Evolutionary conservation across 352 stramenopile species (phyloP), one percentile per base, ranked within the genome.

Genomic region (Phytophthora citricola): DNA sequence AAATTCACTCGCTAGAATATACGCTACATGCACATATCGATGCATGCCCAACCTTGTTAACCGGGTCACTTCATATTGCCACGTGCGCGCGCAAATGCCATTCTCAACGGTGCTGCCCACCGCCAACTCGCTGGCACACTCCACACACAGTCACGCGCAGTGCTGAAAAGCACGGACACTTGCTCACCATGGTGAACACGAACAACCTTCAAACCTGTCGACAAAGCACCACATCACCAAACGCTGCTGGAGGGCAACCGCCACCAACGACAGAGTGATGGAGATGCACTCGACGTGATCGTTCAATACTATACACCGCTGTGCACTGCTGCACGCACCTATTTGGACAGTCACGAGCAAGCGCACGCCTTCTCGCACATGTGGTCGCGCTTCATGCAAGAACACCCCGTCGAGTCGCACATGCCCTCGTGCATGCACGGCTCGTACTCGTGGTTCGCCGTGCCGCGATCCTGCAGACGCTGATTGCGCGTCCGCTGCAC

Each of bases 391-490:
- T 69, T 76, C 53, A 91, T 89, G 46, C 82, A 94, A 5, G 82
- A 91, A 53, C 86, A 94, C 10, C 59, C 72, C 2, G 27, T 75
- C 12, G 75, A 73, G 58, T 83, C 64, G 59, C 84, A 92, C 57
- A 79, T 66, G 27, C 84, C 84, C 2, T 90, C 75, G 59, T 94
- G 86, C 34, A 81, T 85, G 62, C 86, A 94, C 41, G 86, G 86
- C 48, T 89, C 73, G 48, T 90, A 93, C 58, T 92, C 82, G 48
- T 92, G 79, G 44, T 90, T 89, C 22, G 63, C 53, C 2, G 72
- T 71, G 2, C 74, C 72, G 5, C 71, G 83, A 51, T 93, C 83
- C 31, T 91, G 81, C 49, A 90, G 56, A 4, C 78, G 79, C 14
- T 92, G 76, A 50, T 90, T 77, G 4, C 84, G 79, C n/a, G 77